phyloP scores from a whole-genome alignment of 129 eudicot genomes.

The Saposhnikovia divaricata region DNA sequence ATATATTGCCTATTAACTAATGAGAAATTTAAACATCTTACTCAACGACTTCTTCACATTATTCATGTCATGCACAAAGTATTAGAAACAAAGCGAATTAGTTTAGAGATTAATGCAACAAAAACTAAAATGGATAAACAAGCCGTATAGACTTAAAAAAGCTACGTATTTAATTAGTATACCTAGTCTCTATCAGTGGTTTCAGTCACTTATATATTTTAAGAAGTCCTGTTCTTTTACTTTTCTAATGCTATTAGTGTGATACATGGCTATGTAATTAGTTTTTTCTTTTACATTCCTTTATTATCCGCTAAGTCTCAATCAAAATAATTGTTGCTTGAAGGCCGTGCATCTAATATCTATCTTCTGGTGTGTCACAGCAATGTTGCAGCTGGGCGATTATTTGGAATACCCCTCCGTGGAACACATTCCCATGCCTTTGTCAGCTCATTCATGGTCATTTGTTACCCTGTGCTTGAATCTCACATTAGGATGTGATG shows the following conservation, averaged over 20 bases:
- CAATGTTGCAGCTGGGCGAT: slow-evolving; percentile 95
- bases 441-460: slow-evolving; percentile 83
- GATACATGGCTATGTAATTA: neutral
- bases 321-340: slow-evolving; percentile 6
- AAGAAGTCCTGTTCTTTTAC: neutral
- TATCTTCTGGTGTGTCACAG: slow-evolving; percentile 29
- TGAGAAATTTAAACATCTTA: neutral
- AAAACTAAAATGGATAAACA: neutral
- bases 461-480: slow-evolving; percentile 6
- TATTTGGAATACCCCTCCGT: slow-evolving; percentile 95
- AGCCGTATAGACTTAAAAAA: neutral
- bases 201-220: neutral
- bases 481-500: neutral
- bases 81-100: neutral
- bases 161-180: neutral
- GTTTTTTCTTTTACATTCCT: neutral
- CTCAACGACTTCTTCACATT: neutral
- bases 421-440: slow-evolving; percentile 99
- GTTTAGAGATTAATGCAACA: neutral
- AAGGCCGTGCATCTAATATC: slow-evolving; percentile 4
- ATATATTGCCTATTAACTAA: neutral
- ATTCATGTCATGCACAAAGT: neutral
- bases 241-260: neutral
- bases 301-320: neutral
- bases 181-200: neutral